Conservation (phyloP, 352 stramenopile genomes). For the Phytophthora constricta region DNA sequence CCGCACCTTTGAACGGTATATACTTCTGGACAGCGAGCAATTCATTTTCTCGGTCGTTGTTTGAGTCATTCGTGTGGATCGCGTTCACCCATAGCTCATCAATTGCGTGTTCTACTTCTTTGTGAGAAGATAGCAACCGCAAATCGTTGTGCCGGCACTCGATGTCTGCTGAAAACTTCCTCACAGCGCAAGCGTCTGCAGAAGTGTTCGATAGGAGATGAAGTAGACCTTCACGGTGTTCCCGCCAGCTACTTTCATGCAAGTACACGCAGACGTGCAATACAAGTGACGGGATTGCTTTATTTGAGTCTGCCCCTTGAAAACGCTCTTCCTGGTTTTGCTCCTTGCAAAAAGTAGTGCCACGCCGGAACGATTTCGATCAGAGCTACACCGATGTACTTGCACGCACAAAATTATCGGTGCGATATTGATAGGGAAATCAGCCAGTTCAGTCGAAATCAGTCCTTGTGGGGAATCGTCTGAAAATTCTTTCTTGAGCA, state of each 20-base stretch:
- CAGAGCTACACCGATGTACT: neutral
- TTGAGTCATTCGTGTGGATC: neutral
- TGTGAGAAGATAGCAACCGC: conserved; percentile 14
- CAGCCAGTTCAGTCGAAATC: conserved; percentile 18
- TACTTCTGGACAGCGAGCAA: conserved; percentile 56
- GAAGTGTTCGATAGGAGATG: conserved; percentile 28
- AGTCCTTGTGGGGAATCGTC: conserved; percentile 3
- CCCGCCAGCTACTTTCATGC: conserved; percentile 12
- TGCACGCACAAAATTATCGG: conserved; percentile 35
- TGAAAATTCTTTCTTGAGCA: conserved; percentile 12
- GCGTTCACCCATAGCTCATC: conserved; percentile 24
- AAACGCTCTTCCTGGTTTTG: conserved; percentile 25
- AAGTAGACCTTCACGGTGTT: conserved; percentile 19
- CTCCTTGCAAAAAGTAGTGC: conserved; percentile 33
- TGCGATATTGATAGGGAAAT: conserved; percentile 35
- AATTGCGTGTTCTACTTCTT: conserved; percentile 28
- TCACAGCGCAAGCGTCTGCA: conserved; percentile 31
- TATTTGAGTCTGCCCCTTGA: neutral
- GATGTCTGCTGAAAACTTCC: conserved; percentile 21
- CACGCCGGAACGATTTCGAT: conserved; percentile 10
- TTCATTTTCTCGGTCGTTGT: neutral
- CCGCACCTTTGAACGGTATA: conserved; percentile 46
- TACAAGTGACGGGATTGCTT: conserved; percentile 1
- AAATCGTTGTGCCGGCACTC: conserved; percentile 29
- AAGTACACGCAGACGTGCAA: conserved; percentile 30